phyloP scores from a whole-genome alignment of 176 grass and related monocot species.

The Poa pratensis region DNA sequence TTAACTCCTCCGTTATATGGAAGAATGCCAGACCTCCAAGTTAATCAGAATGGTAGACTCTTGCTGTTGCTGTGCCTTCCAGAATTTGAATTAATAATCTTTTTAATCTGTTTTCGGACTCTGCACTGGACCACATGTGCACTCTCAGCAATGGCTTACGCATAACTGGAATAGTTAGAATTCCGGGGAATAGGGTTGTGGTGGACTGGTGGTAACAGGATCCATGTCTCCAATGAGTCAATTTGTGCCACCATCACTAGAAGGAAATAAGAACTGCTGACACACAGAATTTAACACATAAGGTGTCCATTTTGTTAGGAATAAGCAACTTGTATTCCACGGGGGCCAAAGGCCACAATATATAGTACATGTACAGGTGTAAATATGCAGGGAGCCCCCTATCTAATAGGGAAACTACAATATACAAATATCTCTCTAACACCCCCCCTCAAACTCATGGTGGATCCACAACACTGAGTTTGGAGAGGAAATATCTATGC shows the following conservation, averaged over 20 bases:
- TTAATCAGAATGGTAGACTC: constrained; percentile 1
- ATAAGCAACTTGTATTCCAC: too few relatives aligned
- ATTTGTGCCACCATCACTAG: constrained; percentile 31
- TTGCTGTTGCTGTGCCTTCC: not conserved
- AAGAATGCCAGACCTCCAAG: constrained; percentile 28
- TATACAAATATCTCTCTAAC: too few relatives aligned
- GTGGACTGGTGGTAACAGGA: not conserved
- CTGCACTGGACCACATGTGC: not conserved
- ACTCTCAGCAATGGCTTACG: constrained; percentile 1
- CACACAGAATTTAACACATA: constrained; percentile 33
- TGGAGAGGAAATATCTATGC: too few relatives aligned
- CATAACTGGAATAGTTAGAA: not conserved
- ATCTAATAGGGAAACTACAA: too few relatives aligned
- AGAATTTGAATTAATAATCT: not conserved
- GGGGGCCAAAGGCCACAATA: too few relatives aligned
- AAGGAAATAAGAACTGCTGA: constrained; percentile 42
- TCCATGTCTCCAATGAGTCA: not conserved
- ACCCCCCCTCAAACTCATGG: too few relatives aligned
- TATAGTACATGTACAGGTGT: too few relatives aligned
- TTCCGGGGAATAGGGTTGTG: constrained; percentile 35
- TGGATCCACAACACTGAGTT: too few relatives aligned
- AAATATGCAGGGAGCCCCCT: too few relatives aligned
- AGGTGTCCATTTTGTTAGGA: constrained; percentile 50
- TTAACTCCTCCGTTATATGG: not conserved
- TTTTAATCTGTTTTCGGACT: not conserved